Evolutionary conservation across 257 asterid genomes (phyloP).

Genomic region (Solanum bulbocastanum): DNA sequence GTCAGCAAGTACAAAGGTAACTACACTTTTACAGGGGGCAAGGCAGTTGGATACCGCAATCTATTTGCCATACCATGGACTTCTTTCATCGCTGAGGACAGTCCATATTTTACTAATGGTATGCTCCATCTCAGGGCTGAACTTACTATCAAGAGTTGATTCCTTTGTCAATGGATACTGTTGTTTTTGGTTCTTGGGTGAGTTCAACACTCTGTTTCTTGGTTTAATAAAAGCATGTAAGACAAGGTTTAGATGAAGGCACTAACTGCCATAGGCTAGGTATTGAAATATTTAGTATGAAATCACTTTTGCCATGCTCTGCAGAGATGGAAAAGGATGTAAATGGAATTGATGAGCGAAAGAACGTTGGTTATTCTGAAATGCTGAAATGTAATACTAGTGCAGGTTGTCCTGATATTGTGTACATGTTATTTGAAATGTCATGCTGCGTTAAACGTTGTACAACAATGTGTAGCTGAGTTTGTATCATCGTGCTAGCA

Average conservation of each 20-base stretch:
- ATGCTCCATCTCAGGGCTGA: constrained; percentile 79
- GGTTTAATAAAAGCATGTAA: neutral
- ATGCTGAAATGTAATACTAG: neutral
- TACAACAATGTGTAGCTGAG: neutral
- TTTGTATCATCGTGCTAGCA: neutral
- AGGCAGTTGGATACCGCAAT: constrained; percentile 86
- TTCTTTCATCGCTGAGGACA: constrained; percentile 75
- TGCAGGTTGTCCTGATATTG: neutral
- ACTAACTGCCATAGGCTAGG: neutral
- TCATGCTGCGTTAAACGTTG: neutral
- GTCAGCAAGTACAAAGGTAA: constrained; percentile 75
- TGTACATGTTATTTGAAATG: neutral
- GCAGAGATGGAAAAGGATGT: neutral
- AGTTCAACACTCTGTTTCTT: neutral
- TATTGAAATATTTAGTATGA: neutral
- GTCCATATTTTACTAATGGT: constrained; percentile 56
- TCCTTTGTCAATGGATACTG: neutral
- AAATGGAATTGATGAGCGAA: neutral
- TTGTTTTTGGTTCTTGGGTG: neutral
- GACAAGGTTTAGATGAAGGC: neutral
- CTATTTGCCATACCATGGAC: constrained; percentile 70
- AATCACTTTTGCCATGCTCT: neutral
- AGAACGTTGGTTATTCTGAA: neutral
- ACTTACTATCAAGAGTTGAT: constrained; percentile 56
- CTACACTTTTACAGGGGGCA: constrained; percentile 81